Conservation (phyloP, 768 basidiomycete species). For the Royoungia palumana region DNA sequence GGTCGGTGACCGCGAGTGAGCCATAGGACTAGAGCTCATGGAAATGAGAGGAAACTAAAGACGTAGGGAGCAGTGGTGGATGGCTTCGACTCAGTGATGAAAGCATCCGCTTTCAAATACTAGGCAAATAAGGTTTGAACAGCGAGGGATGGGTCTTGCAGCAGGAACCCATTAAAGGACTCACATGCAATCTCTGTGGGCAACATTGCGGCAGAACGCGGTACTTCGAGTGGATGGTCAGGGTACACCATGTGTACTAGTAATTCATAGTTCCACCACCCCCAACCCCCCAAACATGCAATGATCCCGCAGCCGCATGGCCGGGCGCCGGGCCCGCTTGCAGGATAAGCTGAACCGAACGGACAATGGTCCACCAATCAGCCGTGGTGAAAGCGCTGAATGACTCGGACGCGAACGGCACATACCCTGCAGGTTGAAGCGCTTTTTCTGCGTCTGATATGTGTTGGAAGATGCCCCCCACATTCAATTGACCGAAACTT, state of each 20-base stretch:
- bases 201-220: background rate
- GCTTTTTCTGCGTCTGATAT: no score
- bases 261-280: constrained; percentile 1
- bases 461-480: no score
- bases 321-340: no score
- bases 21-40: background rate
- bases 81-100: background rate
- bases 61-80: background rate
- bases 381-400: no score
- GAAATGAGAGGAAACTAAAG: background rate
- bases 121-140: background rate
- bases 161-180: background rate
- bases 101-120: constrained; percentile 7
- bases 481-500: no score
- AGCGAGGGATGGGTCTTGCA: background rate
- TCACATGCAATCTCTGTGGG: background rate
- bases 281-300: constrained; percentile 9
- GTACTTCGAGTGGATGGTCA: background rate
- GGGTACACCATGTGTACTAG: constrained; percentile 2
- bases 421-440: no score
- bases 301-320: background rate
- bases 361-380: no score
- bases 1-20: background rate
- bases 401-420: no score
- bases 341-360: no score